Conservation (phyloP, 306 rosid species). For the Acacia acuminata region DNA sequence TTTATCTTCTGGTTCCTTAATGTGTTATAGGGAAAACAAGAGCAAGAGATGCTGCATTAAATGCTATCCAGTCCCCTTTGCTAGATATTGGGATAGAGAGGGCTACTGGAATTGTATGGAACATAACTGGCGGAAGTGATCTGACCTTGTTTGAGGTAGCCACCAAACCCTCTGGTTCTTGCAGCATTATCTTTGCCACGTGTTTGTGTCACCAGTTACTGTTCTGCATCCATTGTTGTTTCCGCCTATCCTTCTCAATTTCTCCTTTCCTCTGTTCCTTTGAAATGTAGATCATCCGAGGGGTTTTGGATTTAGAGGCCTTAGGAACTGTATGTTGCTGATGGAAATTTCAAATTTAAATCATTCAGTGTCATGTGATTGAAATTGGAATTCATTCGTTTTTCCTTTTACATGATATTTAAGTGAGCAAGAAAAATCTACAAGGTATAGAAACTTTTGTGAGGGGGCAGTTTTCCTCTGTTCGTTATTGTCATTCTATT, state of each 20-base stretch:
- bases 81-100: conserved; percentile 98
- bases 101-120: conserved; percentile 99
- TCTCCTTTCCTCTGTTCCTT: conserved; percentile 1
- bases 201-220: conserved; percentile 13
- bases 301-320: conserved; percentile 3
- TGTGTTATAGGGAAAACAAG: conserved; percentile 84
- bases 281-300: conserved; percentile 24
- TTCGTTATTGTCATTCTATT: neutral
- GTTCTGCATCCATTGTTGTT: neutral
- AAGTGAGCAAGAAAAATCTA: neutral
- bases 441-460: neutral
- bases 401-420: neutral
- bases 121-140: conserved; percentile 97
- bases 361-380: neutral
- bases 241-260: neutral
- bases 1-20: conserved; percentile 31
- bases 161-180: conserved; percentile 23
- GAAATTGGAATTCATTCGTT: neutral
- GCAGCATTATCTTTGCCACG: conserved; percentile 6
- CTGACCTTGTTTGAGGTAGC: conserved; percentile 90
- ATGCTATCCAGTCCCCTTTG: conserved; percentile 96
- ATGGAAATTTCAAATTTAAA: neutral
- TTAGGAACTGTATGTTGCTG: neutral
- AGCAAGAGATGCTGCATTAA: conserved; percentile 98
- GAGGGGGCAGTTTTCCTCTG: neutral